Evolutionary conservation across 768 basidiomycete species (phyloP), one percentile per base, ranked within the genome.

Genomic region (Pisolithus orientalis): DNA sequence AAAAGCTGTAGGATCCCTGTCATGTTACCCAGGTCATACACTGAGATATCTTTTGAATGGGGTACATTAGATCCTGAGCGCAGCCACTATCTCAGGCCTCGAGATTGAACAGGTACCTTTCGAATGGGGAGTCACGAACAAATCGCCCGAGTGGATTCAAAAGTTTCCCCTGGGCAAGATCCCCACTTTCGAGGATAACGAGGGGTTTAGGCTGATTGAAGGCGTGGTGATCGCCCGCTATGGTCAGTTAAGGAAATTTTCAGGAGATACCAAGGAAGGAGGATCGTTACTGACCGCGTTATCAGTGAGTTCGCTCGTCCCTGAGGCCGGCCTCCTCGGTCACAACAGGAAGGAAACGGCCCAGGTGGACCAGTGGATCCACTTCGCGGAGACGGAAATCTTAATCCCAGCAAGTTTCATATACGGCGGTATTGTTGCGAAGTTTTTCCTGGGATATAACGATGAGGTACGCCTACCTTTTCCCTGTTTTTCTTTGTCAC

Each of bases 1-100:
- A 60, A 80, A 75, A 66, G 62, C 71, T 50, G 83, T 83, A 63
- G 24, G 48, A 28, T 24, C 17, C 21, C 8, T 49, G 27, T 34
- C 25, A 13, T 27, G 8, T 13, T 44, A 9, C 2, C 17, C 24
- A 25, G 9, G 25, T 25, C 24, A 24, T 29, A 29, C 24, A 4
- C 21, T 44, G 7, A 9, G 3, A 24, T 43, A 25, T 13, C 25
- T 27, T 25, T 6, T 44, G 10, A 14, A 27, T 2, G 21, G 24
- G 43, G 27, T 7, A 13, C 16, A 34, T 9, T 45, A 53, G 47
- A 53, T 56, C 14, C 28, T 29, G 32, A 29, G 29, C 11, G 47
- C 43, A 34, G 55, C 38, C 1, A 52, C 44, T 31, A 31, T 53
- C 38, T 37, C 42, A 5, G 51, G 55, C 11, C 31, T 49, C 9